Evolutionary conservation across 441 rosid species (phyloP).

Genomic region (Gossypium trilobum): DNA sequence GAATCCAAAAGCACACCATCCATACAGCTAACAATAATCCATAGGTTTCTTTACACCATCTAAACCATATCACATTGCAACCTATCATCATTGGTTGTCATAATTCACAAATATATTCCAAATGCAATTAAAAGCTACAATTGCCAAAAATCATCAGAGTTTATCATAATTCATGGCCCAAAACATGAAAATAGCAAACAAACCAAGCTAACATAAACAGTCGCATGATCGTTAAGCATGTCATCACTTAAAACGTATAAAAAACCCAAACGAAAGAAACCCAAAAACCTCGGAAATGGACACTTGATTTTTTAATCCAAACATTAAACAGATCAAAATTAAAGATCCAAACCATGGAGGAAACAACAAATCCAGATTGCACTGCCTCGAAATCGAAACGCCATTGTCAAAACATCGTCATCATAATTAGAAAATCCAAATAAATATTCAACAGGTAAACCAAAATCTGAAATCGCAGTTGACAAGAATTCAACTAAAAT

Average conservation of each 20-base stretch:
- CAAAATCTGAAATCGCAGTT: not conserved
- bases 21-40: not conserved
- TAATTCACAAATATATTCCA: not conserved
- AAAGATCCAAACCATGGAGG: not conserved
- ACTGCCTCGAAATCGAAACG: not conserved
- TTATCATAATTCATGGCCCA: not conserved
- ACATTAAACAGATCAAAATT: constrained; percentile 2
- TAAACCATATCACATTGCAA: not conserved
- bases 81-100: not conserved
- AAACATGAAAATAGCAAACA: not conserved
- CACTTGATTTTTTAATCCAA: not conserved
- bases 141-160: not conserved
- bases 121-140: not conserved
- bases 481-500: not conserved
- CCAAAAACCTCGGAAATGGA: not conserved
- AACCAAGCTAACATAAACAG: not conserved
- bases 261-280: not conserved
- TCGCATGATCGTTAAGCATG: not conserved
- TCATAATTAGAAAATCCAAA: not conserved
- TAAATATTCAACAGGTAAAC: not conserved
- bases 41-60: not conserved
- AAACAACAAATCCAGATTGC: not conserved
- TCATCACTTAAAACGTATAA: not conserved
- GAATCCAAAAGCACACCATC: not conserved
- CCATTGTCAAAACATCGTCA: not conserved